Conservation (phyloP, 495 filamentous ascomycete species). For the Hypoxylon fuscum region DNA sequence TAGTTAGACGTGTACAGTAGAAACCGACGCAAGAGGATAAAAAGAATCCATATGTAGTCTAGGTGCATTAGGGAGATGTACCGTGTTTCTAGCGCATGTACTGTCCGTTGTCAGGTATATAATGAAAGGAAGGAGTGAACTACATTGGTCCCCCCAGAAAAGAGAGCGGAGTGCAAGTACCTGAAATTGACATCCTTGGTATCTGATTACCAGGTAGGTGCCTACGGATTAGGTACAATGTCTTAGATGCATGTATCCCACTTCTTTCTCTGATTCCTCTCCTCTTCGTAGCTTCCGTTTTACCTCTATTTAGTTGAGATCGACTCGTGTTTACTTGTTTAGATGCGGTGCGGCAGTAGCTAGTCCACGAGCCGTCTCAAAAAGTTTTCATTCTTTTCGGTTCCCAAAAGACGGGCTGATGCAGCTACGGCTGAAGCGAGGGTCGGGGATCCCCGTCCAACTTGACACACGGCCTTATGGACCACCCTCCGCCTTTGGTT, state of each 20-base stretch:
- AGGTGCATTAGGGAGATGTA: not conserved
- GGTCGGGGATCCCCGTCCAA: constrained; percentile 33
- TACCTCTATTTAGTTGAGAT: constrained; percentile 22
- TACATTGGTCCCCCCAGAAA: too few species aligned
- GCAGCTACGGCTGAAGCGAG: constrained; percentile 27
- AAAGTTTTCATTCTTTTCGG: not conserved
- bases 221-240: constrained; percentile 2
- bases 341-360: constrained; percentile 8
- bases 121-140: too few species aligned
- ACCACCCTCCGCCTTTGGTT: constrained; percentile 1
- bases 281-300: constrained; percentile 5
- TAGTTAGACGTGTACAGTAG: not conserved
- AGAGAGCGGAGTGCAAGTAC: constrained; percentile 4
- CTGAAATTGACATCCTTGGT: constrained; percentile 8
- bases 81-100: constrained; percentile 5
- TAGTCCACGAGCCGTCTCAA: not conserved
- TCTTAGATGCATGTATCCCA: not conserved
- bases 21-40: constrained; percentile 17
- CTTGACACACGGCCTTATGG: not conserved
- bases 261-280: constrained; percentile 5
- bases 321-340: constrained; percentile 16
- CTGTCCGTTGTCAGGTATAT: too few species aligned
- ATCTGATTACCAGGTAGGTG: constrained; percentile 3
- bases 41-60: constrained; percentile 6
- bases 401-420: constrained; percentile 17